Evolutionary conservation across 768 basidiomycete genomes (phyloP).

Genomic region (Flagelloscypha sp.): DNA sequence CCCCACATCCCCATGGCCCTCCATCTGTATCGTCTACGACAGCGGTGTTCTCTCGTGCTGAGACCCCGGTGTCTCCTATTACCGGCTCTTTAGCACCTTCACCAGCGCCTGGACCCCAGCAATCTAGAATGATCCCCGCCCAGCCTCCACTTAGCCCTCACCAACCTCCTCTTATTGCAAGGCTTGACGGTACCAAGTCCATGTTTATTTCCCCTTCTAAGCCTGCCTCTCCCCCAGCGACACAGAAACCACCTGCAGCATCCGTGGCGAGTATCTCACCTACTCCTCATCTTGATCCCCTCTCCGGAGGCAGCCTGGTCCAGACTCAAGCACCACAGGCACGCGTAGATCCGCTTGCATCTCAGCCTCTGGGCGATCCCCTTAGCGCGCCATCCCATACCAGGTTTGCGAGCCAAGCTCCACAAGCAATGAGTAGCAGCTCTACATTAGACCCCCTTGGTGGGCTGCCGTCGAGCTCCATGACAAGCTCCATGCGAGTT

Average conservation of each 20-base stretch:
- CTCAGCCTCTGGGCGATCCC: slow-evolving; percentile 8
- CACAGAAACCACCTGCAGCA: slow-evolving; percentile 26
- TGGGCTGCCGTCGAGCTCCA: slow-evolving; percentile 47
- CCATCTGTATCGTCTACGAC: slow-evolving; percentile 12
- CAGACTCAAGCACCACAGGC: slow-evolving; percentile 23
- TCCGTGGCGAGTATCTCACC: slow-evolving; percentile 22
- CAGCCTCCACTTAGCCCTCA: slow-evolving; percentile 25
- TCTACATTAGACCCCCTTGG: slow-evolving; percentile 69
- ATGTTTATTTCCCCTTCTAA: slow-evolving; percentile 61
- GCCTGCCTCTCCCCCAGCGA: slow-evolving; percentile 25
- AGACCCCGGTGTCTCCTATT: slow-evolving; percentile 28
- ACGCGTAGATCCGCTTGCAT: slow-evolving; percentile 13
- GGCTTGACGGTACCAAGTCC: slow-evolving; percentile 70
- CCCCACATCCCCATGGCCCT: slow-evolving; percentile 10
- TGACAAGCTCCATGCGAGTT: slow-evolving; percentile 68
- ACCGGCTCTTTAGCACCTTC: slow-evolving; percentile 48
- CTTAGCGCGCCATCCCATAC: slow-evolving; percentile 14
- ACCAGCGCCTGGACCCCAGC: slow-evolving; percentile 25
- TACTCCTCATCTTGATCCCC: slow-evolving; percentile 29
- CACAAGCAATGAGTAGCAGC: slow-evolving; percentile 21
- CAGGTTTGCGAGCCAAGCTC: slow-evolving; percentile 12
- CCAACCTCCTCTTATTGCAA: slow-evolving; percentile 55
- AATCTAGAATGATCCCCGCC: slow-evolving; percentile 19
- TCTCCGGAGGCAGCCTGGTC: slow-evolving; percentile 14
- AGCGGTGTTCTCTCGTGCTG: slow-evolving; percentile 10